A percentile compares a stretch with the other conserved stretches of the same genome.
Evolutionary conservation across 2,329 filamentous ascomycete genomes (phyloP).

Genomic region (Thelonectria discophora): DNA sequence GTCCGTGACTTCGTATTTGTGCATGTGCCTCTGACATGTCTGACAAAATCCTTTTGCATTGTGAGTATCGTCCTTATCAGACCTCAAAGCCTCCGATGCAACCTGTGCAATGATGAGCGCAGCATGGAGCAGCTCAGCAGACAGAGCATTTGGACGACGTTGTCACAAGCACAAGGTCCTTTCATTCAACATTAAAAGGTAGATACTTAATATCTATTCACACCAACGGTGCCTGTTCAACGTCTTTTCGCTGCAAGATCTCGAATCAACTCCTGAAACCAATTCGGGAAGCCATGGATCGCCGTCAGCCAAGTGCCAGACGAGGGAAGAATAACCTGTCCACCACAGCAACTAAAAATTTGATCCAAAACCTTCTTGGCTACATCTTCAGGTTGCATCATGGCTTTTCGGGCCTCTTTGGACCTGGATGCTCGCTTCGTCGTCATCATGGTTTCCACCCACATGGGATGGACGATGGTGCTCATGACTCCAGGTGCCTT

Average conservation of each 20-base stretch:
- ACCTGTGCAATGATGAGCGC: too few species aligned
- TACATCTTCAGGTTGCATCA: constrained; percentile 1
- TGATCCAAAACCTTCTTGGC: constrained; percentile 2
- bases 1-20: too few species aligned
- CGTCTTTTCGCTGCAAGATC: neutral
- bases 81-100: too few species aligned
- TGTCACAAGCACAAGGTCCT: neutral
- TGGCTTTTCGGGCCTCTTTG: neutral
- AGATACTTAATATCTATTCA: neutral
- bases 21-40: too few species aligned
- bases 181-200: neutral
- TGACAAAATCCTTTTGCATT: too few species aligned
- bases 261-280: constrained; percentile 4
- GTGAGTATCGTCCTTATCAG: too few species aligned
- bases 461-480: constrained; percentile 64
- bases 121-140: too few species aligned
- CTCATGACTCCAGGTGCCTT: constrained; percentile 69
- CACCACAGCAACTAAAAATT: constrained; percentile 2
- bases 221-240: neutral
- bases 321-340: neutral
- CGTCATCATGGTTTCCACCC: constrained; percentile 8
- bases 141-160: too few species aligned
- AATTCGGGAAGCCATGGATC: constrained; percentile 1
- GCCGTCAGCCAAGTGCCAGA: neutral
- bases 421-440: neutral